Base-by-base conservation (phyloP, 208 protist genomes). In the Acanthamoeba divionensis region DNA sequence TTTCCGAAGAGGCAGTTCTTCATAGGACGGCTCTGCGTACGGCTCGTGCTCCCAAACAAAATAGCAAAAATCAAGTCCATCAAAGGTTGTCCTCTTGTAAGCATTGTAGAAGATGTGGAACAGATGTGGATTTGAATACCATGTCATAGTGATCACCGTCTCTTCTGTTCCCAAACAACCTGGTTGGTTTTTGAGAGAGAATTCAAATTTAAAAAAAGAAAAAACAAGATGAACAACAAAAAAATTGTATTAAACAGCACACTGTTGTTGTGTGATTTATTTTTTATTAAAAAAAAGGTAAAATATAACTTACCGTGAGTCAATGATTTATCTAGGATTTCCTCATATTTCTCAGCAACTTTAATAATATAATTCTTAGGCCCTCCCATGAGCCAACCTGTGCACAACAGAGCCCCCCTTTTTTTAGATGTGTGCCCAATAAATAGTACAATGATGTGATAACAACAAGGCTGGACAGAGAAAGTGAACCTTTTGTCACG, bases 31-130 rank as follows among this genome's bases (percentile, higher is more conserved):
- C n/a, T n/a, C n/a, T n/a, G n/a, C n/a, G n/a, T n/a, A n/a, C n/a
- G n/a, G n/a, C n/a, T 12, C 47, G 18, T 38, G 36, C 73, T 55
- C 21, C 9, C 33, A 48, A 8, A 83, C 29, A 18, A 83, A 83
- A 31, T 83, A 65, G 73, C 73, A 83, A 54, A 55, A 48, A 36
- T 83, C 73, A 18, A 47, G 52, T 29, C 73, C 73, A 26, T 83
- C 73, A 24, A 83, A 83, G 29, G 73, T 47, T 2, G 63, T 54
- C 12, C 31, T 1, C 73, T 62, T 83, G 41, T 47, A 54, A 29
- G 73, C 73, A 24, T 83, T 83, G 73, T 83, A 83, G 31, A 65
- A 54, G 7, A 83, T 54, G 50, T 83, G 73, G 73, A 83, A 83
- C 7, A 83, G 73, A n/a, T 83, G 52, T 29, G 73, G 73, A 47